Conservation (phyloP, 495 filamentous ascomycete species). For the Chaetomium cochliodes region DNA sequence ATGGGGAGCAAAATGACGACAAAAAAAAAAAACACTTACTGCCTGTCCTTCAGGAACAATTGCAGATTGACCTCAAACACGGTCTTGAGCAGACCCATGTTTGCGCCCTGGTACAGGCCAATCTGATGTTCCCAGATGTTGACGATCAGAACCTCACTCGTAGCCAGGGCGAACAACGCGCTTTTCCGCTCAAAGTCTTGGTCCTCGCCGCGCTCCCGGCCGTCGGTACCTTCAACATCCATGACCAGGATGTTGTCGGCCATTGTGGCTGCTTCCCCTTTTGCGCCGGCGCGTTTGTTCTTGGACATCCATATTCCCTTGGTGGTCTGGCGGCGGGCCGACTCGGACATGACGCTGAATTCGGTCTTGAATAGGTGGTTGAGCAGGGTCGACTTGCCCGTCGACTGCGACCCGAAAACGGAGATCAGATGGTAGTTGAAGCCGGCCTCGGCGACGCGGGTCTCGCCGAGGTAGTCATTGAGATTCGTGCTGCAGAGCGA, state of each 20-base stretch:
- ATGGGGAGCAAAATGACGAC: not conserved
- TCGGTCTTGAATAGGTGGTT: slow-evolving; percentile 94
- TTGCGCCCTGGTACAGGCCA: slow-evolving; percentile 94
- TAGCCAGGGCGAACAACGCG: slow-evolving; percentile 93
- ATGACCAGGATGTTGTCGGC: slow-evolving; percentile 98
- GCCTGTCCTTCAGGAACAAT: slow-evolving; percentile 89
- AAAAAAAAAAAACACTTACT: slow-evolving; percentile 54
- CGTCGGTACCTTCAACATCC: slow-evolving; percentile 98
- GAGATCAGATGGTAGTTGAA: slow-evolving; percentile 99
- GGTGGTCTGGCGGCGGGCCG: slow-evolving; percentile 87
- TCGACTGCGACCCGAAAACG: slow-evolving; percentile 97
- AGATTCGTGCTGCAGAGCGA: slow-evolving; percentile 63
- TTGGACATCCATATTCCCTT: slow-evolving; percentile 99
- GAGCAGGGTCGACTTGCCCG: slow-evolving; percentile 94
- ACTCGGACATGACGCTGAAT: slow-evolving; percentile 95
- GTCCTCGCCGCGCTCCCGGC: slow-evolving; percentile 92
- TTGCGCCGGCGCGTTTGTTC: slow-evolving; percentile 64
- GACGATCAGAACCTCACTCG: slow-evolving; percentile 95
- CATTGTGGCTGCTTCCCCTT: slow-evolving; percentile 56
- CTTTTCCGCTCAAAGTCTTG: slow-evolving; percentile 99
- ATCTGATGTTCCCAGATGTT: slow-evolving; percentile 99
- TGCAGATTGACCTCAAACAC: slow-evolving; percentile 98
- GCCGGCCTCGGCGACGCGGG: slow-evolving; percentile 77
- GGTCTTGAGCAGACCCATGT: slow-evolving; percentile 97
- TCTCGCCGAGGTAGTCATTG: slow-evolving; percentile 73